Evolutionary conservation across 83 land plant genomes (phyloP), one percentile per base, ranked within the genome.

Genomic region (Isoetes engelmannii): DNA sequence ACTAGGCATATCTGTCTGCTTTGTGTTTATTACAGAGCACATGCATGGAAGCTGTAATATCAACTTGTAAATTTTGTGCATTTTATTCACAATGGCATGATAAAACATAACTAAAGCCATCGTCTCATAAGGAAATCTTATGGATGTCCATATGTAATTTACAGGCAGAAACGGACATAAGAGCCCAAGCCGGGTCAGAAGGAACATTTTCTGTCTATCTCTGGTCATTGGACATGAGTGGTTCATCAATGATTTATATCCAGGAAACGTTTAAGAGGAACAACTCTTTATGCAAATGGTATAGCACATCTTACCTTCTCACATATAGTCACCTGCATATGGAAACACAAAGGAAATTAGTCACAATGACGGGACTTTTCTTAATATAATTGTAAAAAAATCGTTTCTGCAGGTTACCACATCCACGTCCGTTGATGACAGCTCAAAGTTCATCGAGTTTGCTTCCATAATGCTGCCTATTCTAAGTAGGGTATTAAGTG

Each of bases 381-480:
- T 51, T 51, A 15, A 1, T 51, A 51, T 51, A 51, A 51, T 12
- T 51, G 54, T 51, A 60, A 13, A 60, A 8, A 60, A 21, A 60
- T n/a, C 1, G 20, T 15, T 9, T 51, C 55, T 12, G 17, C 13
- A 51, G 13, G 15, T 60, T 60, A 60, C 63, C 17, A 64, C 67
- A 41, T 64, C 67, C 47, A 64, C 3, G 47, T 64, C 67, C n/a
- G 67, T 18, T 7, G 67, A 64, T 13, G 41, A 53, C 67, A 64
- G 12, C 45, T 64, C 67, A 64, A 18, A 18, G 18, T 18, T 47
- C 18, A 18, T 41, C 8, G 3, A n/a, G 12, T 64, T 44, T 44
- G 67, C 47, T 64, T 64, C 67, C 20, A 19, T 15, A 41, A 3
- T 44, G 10, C 67, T 53, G 13, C 42, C 18, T 41, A 64, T 37